Evolutionary conservation across 2,329 filamentous ascomycete species (phyloP), one percentile per base, ranked within the genome.

Genomic region (Pseudogymnoascus destructans): DNA sequence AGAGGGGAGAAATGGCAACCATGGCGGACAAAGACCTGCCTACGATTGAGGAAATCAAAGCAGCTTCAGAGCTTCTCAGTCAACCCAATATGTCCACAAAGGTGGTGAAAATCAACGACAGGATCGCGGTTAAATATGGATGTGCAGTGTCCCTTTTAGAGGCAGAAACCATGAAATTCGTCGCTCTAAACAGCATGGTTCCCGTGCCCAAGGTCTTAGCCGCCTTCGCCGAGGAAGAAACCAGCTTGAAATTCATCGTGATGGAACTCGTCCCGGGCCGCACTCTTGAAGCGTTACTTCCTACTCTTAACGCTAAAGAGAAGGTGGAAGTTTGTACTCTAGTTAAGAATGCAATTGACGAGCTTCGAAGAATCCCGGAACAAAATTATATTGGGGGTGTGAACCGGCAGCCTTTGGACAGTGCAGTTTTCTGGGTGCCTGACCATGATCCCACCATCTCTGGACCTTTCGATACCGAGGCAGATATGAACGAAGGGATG

Each of bases 121-220:
- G 3, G 32, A 33, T 64, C 57, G 61, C 64, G 3, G 65, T 66
- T 9, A 68, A 67, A 61, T 68, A 63, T 61, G 70, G 63, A 19
- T 33, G 36, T 13, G 52, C 59, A 7, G 57, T 70, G 40, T 57
- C 64, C 27, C 62, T 68, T 5, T 58, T 66, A 10, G 68, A 71
- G 63, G 67, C 67, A 25, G 62, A 66, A 55, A 70, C 67, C 57
- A 70, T 70, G 68, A 59, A 69, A 2, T 70, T 69, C 60, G 64
- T 68, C 21, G 57, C 59, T 27, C 58, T 63, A 40, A 55, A 59
- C 11, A 68, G 66, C 17, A 63, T 52, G 46, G 57, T 70, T 6
- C 60, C 56, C 17, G 64, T 71, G 15, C 69, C 69, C 17, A 62
- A 59, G 13, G 66, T 72, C 17, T 71, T 66, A 57, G 69, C 70